Base-by-base conservation (phyloP, 2,329 filamentous ascomycete species). In the Cryphonectria naterciae region DNA sequence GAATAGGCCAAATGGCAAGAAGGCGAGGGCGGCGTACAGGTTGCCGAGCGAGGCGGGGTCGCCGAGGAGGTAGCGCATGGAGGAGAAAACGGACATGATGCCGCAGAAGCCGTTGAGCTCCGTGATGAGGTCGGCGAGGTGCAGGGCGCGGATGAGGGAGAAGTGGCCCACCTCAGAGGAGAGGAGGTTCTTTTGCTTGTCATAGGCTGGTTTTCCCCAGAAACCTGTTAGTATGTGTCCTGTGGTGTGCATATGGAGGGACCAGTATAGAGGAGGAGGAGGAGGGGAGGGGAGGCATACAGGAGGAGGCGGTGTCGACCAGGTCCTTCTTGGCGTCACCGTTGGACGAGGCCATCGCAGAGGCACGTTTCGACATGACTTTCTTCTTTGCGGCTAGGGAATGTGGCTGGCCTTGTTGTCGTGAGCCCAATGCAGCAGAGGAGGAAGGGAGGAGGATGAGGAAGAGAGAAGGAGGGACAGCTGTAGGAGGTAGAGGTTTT, bases 41-140 rank as follows among this genome's bases (percentile, higher is more conserved):
- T 94, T 92, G 67, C 85, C 85, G 76, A 89, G 85, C 68, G 92
- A 84, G 71, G 86, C 79, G 11, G 92, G 87, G 74, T 92, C 88
- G 73, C 91, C 91, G 73, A 97, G 88, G 81, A 93, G 96, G 86
- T 98, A 98, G 75, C 94, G 93, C 83, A 99, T 89, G 35, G 94
- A 97, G 62, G 94, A 95, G 83, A 98, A 95, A 79, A 99, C 89
- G 79, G 95, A 98, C 92, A 98, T 95, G 81, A 97, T 90, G 74
- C 93, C 93, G 82, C 93, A 96, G 81, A 94, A 92, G 74, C 93
- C 92, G 80, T 97, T 93, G 80, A 95, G 81, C 81, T 95, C 89
- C 41, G 94, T 95, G 82, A 97, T 93, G 77, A 94, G 85, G 82
- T 97, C 89, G 74, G 95, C 91, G 78, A 97, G 86, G 80, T 97